Conservation (phyloP, 805 yeast species). For the Saccharomycopsis javanensis region DNA sequence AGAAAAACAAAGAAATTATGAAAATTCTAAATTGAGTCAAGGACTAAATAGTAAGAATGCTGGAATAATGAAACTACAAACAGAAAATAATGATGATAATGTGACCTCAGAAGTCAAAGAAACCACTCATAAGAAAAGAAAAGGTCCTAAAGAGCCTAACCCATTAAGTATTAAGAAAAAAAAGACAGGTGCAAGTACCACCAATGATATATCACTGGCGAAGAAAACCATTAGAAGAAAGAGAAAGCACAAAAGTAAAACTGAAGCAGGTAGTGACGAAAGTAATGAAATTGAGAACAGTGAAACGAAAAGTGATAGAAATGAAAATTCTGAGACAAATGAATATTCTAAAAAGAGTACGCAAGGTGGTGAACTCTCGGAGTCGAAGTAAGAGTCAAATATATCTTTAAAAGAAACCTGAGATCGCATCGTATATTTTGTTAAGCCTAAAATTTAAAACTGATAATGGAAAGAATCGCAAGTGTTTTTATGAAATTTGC, state of each 20-base stretch:
- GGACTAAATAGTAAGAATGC: slow-evolving; percentile 67
- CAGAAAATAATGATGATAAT: slow-evolving; percentile 22
- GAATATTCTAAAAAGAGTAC: no score
- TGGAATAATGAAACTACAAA: slow-evolving; percentile 29
- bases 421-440: no score
- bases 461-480: no score
- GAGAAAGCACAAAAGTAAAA: background rate
- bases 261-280: background rate
- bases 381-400: no score
- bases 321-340: background rate
- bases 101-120: slow-evolving; percentile 21
- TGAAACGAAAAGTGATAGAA: background rate
- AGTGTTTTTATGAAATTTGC: no score
- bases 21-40: slow-evolving; percentile 55
- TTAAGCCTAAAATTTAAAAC: no score
- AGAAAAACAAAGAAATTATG: slow-evolving; percentile 39
- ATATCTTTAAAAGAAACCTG: no score
- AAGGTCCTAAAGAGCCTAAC: slow-evolving; percentile 76
- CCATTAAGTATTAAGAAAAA: slow-evolving; percentile 84
- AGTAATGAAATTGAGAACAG: background rate
- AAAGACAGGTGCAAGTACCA: slow-evolving; percentile 25
- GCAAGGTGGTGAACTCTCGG: no score
- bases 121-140: slow-evolving; percentile 36
- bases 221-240: slow-evolving; percentile 8
- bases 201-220: background rate